Evolutionary conservation across 1,139 yeast species (phyloP).

Genomic region (Meyerozyma guilliermondii): DNA sequence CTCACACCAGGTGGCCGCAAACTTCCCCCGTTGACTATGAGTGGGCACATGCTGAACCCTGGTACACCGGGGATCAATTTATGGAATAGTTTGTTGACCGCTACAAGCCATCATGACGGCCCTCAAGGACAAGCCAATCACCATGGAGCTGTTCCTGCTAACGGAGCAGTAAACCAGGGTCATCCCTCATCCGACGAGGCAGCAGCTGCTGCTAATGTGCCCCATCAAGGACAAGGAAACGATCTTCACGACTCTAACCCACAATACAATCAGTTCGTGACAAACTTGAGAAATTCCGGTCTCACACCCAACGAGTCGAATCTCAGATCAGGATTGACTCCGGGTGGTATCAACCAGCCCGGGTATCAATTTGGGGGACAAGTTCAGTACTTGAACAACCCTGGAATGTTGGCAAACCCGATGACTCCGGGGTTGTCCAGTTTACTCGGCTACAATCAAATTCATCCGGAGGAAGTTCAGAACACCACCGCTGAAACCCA

Average conservation of each 20-base stretch:
- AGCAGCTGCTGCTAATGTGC: constrained; percentile 4
- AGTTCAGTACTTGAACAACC: constrained; percentile 41
- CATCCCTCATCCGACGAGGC: neutral
- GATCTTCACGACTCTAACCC: constrained; percentile 2
- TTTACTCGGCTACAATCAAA: constrained; percentile 12
- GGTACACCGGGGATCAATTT: constrained; percentile 48
- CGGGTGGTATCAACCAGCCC: constrained; percentile 26
- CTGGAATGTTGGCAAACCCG: constrained; percentile 37
- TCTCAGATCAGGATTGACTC: constrained; percentile 61
- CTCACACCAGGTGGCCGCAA: constrained; percentile 60
- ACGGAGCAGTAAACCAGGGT: constrained; percentile 2
- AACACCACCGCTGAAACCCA: neutral
- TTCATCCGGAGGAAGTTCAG: neutral
- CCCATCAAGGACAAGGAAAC: constrained; percentile 4
- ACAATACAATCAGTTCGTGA: constrained; percentile 23
- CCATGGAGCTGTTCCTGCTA: constrained; percentile 1
- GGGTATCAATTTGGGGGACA: constrained; percentile 19
- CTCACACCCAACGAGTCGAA: constrained; percentile 68
- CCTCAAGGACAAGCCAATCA: constrained; percentile 6
- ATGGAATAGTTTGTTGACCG: constrained; percentile 42
- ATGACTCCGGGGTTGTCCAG: constrained; percentile 37
- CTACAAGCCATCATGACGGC: constrained; percentile 21
- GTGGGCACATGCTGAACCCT: constrained; percentile 31
- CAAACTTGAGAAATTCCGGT: constrained; percentile 46
- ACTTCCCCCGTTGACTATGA: constrained; percentile 52